Percentiles rank a stretch among this genome's conserved stretches.
Conservation (phyloP, 2,329 filamentous ascomycete species). For the Trichothecium roseum region DNA sequence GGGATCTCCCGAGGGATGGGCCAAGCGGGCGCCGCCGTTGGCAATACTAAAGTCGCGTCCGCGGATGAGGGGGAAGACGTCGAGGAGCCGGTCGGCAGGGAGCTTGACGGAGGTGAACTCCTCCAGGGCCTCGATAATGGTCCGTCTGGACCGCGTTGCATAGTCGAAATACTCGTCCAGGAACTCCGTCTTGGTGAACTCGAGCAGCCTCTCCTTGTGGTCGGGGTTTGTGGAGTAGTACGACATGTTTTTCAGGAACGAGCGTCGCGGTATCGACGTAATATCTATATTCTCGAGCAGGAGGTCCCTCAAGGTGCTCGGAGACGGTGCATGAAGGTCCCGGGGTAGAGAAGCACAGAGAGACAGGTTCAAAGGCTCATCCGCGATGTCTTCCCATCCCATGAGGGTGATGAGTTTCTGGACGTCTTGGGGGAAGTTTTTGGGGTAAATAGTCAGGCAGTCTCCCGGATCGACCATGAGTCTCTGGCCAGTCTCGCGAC, state of each 20-base stretch:
- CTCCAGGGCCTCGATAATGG: constrained; percentile 82
- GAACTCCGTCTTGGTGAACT: constrained; percentile 70
- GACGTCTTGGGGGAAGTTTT: constrained; percentile 79
- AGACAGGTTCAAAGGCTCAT: constrained; percentile 50
- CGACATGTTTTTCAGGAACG: constrained; percentile 71
- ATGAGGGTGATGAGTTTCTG: constrained; percentile 66
- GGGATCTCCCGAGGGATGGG: constrained; percentile 10
- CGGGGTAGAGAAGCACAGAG: constrained; percentile 19
- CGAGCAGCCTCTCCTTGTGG: constrained; percentile 71
- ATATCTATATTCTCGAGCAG: constrained; percentile 81
- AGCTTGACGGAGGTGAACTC: constrained; percentile 82
- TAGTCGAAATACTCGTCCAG: constrained; percentile 95
- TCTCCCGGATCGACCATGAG: constrained; percentile 58
- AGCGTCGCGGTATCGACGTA: constrained; percentile 76
- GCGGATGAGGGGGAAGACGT: constrained; percentile 72
- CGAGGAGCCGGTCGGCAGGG: constrained; percentile 61
- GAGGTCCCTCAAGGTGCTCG: constrained; percentile 60
- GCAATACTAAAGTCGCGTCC: constrained; percentile 91
- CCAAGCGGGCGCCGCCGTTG: constrained; percentile 47
- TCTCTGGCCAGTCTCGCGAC: constrained; percentile 3
- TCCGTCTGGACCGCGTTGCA: constrained; percentile 78
- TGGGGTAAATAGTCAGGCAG: constrained; percentile 71
- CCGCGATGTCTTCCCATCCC: constrained; percentile 66
- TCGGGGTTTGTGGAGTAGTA: constrained; percentile 62
- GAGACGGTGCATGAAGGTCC: constrained; percentile 24